Conservation (phyloP, 306 rosid species). For the Senna tora region DNA sequence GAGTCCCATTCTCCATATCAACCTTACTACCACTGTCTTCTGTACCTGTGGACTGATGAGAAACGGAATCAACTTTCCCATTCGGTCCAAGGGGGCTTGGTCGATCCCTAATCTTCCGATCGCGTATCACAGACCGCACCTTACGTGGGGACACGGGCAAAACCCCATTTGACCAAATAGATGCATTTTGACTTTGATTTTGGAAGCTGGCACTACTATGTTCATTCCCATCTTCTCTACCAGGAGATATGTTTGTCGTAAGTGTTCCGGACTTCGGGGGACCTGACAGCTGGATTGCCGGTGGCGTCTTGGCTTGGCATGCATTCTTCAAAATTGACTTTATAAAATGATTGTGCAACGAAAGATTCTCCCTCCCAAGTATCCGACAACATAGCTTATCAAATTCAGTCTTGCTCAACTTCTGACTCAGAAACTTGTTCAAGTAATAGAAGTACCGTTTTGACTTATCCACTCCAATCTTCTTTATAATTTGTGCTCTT, state of each 20-base stretch:
- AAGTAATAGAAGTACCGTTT: slow-evolving; percentile 73
- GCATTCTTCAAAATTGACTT: slow-evolving; percentile 87
- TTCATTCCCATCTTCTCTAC: slow-evolving; percentile 74
- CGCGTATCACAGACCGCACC: slow-evolving; percentile 70
- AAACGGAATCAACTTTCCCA: slow-evolving; percentile 69
- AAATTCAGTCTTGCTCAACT: slow-evolving; percentile 81
- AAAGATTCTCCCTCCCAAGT: slow-evolving; percentile 83
- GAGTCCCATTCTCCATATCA: slow-evolving; percentile 72
- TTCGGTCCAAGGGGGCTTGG: slow-evolving; percentile 94
- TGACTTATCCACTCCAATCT: slow-evolving; percentile 72
- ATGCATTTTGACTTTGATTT: slow-evolving; percentile 60
- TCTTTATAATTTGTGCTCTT: slow-evolving; percentile 78
- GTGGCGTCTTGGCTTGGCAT: slow-evolving; percentile 82
- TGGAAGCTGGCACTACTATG: slow-evolving; percentile 54
- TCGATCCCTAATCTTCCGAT: slow-evolving; percentile 84
- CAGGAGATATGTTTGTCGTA: slow-evolving; percentile 58
- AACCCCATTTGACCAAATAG: slow-evolving; percentile 85
- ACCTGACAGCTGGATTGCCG: slow-evolving; percentile 51
- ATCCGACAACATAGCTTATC: slow-evolving; percentile 69
- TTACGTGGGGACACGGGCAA: slow-evolving; percentile 75
- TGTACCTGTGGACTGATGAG: slow-evolving; percentile 53
- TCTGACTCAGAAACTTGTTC: slow-evolving; percentile 77
- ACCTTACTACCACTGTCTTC: slow-evolving; percentile 71
- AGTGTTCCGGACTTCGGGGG: slow-evolving; percentile 55
- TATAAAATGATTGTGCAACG: slow-evolving; percentile 79